Conservation (phyloP, 1,284 basidiomycete species). For the Irpex rosettiformis region DNA sequence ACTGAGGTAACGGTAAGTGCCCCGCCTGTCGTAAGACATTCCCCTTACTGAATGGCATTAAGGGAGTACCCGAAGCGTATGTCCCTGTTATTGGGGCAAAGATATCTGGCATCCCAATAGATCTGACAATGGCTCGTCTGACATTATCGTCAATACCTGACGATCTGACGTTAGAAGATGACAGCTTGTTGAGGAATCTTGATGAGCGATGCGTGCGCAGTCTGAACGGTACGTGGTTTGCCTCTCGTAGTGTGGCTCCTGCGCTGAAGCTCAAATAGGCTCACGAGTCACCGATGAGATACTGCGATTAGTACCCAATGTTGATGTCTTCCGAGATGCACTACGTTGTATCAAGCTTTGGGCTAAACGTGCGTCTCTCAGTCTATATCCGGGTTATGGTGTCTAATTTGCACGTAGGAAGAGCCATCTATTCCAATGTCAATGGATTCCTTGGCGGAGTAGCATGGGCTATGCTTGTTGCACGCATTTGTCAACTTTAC, state of each 20-base stretch:
- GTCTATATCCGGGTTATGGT: constrained; percentile 10
- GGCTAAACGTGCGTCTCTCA: constrained; percentile 80
- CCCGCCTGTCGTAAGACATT: constrained; percentile 5
- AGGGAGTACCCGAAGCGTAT: constrained; percentile 95
- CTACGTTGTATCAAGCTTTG: constrained; percentile 96
- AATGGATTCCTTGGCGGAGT: constrained; percentile 98
- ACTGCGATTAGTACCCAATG: constrained; percentile 91
- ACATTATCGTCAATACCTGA: constrained; percentile 87
- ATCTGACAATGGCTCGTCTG: constrained; percentile 90
- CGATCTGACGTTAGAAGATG: constrained; percentile 85
- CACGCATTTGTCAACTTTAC: constrained; percentile 98
- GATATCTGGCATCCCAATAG: constrained; percentile 90
- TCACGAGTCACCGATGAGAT: constrained; percentile 98
- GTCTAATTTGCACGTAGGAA: constrained; percentile 43
- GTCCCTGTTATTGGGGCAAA: constrained; percentile 94
- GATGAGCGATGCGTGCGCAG: constrained; percentile 95
- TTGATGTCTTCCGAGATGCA: constrained; percentile 91
- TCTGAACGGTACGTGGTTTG: constrained; percentile 70
- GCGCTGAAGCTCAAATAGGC: constrained; percentile 42
- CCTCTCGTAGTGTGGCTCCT: constrained; percentile 13
- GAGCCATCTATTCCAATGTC: constrained; percentile 98
- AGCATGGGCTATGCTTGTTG: constrained; percentile 98
- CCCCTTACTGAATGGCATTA: constrained; percentile 12
- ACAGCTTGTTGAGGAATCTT: constrained; percentile 88
- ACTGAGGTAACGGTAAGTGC: constrained; percentile 84